Evolutionary conservation across 2,329 filamentous ascomycete species (phyloP).

Genomic region (Penicillium sp.): DNA sequence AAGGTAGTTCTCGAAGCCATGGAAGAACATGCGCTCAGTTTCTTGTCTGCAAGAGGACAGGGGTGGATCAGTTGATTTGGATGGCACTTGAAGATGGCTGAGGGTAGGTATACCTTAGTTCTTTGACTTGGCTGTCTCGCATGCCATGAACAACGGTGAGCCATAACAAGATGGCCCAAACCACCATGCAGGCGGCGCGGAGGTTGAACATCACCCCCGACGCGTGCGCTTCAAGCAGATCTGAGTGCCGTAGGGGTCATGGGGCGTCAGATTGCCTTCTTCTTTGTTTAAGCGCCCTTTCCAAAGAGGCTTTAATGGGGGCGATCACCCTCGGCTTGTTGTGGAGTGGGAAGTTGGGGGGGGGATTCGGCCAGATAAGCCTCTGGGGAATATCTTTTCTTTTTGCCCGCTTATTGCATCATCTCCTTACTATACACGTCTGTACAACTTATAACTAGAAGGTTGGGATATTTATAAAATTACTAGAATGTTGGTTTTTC

Average conservation of each 20-base stretch:
- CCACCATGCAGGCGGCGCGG: conserved; percentile 26
- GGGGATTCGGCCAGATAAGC: conserved; percentile 28
- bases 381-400: conserved; percentile 14
- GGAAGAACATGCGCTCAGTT: conserved; percentile 73
- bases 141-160: conserved; percentile 29
- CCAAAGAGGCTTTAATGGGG: background rate
- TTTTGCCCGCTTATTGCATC: conserved; percentile 12
- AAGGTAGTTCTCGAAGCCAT: conserved; percentile 95
- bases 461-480: background rate
- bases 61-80: background rate
- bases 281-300: background rate
- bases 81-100: background rate
- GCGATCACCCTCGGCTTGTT: background rate
- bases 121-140: conserved; percentile 29
- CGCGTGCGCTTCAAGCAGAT: conserved; percentile 32
- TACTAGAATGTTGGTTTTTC: no score
- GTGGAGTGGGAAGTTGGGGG: conserved; percentile 6
- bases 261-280: conserved; percentile 10
- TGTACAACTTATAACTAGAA: background rate
- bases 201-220: conserved; percentile 33
- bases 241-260: conserved; percentile 21
- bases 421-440: background rate
- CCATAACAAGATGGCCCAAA: conserved; percentile 32
- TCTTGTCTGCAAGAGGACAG: conserved; percentile 30
- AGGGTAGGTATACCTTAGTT: conserved; percentile 25